phyloP scores from a whole-genome alignment of 768 basidiomycete genomes.

The Tylopilus vinaceipallidus region DNA sequence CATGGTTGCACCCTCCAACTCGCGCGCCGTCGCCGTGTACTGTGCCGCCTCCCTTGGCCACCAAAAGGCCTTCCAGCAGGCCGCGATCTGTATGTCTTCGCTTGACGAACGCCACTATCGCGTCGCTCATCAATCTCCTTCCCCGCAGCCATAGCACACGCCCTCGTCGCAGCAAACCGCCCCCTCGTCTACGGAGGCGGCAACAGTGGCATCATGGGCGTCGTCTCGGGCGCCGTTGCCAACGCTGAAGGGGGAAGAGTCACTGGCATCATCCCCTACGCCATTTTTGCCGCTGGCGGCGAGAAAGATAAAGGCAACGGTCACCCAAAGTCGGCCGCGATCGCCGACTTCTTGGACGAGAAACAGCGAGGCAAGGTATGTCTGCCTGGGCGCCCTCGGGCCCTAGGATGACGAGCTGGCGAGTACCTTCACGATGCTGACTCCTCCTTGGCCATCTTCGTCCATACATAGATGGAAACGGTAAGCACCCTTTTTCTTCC shows the following conservation, averaged over 20 bases:
- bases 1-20: constrained; percentile 32
- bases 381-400: constrained; percentile 1
- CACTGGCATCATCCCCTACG: constrained; percentile 75
- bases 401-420: not conserved
- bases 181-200: constrained; percentile 90
- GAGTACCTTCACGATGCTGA: constrained; percentile 11
- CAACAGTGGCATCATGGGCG: constrained; percentile 81
- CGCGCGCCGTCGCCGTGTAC: constrained; percentile 68
- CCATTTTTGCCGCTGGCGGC: constrained; percentile 67
- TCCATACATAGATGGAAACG: constrained; percentile 28
- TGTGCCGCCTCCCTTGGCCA: constrained; percentile 78
- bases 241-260: constrained; percentile 62
- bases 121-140: not conserved
- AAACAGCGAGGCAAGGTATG: constrained; percentile 36
- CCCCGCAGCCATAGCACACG: constrained; percentile 70
- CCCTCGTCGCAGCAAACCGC: constrained; percentile 57
- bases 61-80: constrained; percentile 55
- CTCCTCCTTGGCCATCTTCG: not conserved
- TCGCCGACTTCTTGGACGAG: constrained; percentile 29
- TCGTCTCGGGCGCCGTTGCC: constrained; percentile 64
- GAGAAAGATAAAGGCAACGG: constrained; percentile 50
- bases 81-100: constrained; percentile 67
- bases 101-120: not conserved
- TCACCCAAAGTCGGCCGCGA: constrained; percentile 15
- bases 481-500: constrained; percentile 17